A percentile compares a stretch with the other conserved stretches of the same genome.
Evolutionary conservation across 768 basidiomycete genomes (phyloP).

Genomic region (Mycena haematopus): DNA sequence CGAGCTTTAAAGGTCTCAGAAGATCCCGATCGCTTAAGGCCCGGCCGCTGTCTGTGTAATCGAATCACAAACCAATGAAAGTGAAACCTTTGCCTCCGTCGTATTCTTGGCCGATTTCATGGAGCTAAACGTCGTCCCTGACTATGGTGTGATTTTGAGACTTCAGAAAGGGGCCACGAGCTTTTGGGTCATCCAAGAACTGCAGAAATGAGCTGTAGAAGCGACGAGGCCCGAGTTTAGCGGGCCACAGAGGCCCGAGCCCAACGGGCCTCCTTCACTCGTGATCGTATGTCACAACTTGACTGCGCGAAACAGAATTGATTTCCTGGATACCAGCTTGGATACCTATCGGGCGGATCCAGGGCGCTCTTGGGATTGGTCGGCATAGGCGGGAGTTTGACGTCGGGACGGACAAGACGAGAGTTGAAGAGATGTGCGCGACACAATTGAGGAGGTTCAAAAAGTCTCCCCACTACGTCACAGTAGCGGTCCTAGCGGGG

Average conservation of each 20-base stretch:
- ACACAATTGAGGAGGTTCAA: no score
- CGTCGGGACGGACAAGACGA: no score
- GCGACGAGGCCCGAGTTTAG: constrained; percentile 10
- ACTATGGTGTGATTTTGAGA: background rate
- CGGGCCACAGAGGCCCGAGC: constrained; percentile 19
- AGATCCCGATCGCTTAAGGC: constrained; percentile 7
- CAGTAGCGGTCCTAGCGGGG: no score
- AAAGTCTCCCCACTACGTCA: no score
- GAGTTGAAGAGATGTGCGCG: no score
- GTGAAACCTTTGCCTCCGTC: constrained; percentile 13
- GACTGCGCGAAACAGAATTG: background rate
- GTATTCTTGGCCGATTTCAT: background rate
- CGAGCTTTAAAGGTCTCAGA: constrained; percentile 8
- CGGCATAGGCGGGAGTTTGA: no score
- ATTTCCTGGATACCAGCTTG: background rate
- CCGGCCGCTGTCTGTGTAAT: constrained; percentile 6
- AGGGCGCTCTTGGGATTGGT: background rate
- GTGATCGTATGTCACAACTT: background rate
- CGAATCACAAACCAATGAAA: constrained; percentile 10
- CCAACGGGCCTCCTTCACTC: constrained; percentile 12
- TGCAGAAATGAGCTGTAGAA: background rate
- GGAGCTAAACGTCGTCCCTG: background rate
- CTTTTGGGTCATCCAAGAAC: background rate
- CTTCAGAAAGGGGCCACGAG: background rate
- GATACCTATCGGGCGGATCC: constrained; percentile 1